Conservation (phyloP, 768 basidiomycete species). For the Neoboletus brunneissimus region DNA sequence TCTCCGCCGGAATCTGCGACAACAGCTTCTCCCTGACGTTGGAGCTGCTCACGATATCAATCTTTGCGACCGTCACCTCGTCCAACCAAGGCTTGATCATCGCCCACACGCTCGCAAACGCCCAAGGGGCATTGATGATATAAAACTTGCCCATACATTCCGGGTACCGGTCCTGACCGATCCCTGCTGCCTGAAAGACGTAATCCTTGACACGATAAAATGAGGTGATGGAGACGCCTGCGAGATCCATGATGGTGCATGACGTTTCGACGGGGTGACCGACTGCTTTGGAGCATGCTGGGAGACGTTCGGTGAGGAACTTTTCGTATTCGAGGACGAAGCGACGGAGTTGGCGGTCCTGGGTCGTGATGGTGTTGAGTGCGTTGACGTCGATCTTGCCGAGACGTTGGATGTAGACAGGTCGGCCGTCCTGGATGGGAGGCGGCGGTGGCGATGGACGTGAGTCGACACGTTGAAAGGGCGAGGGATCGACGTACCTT, state of each 20-base stretch:
- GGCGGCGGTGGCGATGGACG: too few relatives aligned
- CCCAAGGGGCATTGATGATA: constrained; percentile 96
- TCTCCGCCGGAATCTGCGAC: constrained; percentile 79
- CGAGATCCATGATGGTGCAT: constrained; percentile 95
- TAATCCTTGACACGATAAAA: constrained; percentile 95
- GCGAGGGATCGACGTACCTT: constrained; percentile 47
- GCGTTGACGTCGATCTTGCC: constrained; percentile 85
- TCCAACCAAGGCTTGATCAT: constrained; percentile 94
- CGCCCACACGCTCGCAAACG: constrained; percentile 85
- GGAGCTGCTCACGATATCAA: constrained; percentile 76
- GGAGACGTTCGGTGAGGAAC: constrained; percentile 75
- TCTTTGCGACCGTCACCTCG: constrained; percentile 92
- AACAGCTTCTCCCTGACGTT: constrained; percentile 70
- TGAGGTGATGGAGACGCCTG: constrained; percentile 61
- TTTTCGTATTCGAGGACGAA: constrained; percentile 94
- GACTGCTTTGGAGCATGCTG: constrained; percentile 64
- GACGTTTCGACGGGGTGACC: constrained; percentile 94
- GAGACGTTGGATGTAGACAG: constrained; percentile 91
- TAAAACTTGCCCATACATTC: constrained; percentile 98
- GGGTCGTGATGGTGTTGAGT: constrained; percentile 78
- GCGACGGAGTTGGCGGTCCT: constrained; percentile 83
- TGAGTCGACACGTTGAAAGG: too few relatives aligned
- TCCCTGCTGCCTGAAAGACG: constrained; percentile 66
- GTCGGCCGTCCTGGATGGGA: constrained; percentile 78
- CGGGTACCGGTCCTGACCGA: constrained; percentile 91